Base-by-base conservation (phyloP, 164 flowering plant genomes). In the Vitis amurensis region DNA sequence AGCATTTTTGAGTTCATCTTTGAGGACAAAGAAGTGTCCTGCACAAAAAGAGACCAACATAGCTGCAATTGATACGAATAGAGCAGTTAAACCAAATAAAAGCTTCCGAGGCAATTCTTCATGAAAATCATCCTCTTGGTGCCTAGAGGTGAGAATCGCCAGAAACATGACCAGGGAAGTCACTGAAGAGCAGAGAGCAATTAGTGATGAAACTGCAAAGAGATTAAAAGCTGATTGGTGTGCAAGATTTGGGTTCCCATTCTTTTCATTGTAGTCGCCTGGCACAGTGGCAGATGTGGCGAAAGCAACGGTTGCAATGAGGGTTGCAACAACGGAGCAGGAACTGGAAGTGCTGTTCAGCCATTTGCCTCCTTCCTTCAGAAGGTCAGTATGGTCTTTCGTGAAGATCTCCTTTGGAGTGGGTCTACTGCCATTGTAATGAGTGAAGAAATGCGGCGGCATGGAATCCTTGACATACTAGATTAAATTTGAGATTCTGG, bases 301-400 rank as follows among this genome's bases (percentile, higher is more conserved):
- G 13, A 71, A 78, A n/a, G 81, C 78, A 1, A 78, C 78, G 0
- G 81, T 61, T 2, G 78, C 81, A 14, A 78, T 65, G 52, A 78
- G 78, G 3, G 76, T 76, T 3, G 76, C 78, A 1, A 75, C 71
- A 0, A 75, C 73, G 4, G 78, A 69, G 73, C 72, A 79, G 4
- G 76, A 75, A 9, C 73, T 64, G 0, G 82, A 66, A 10, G 77
- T 79, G 13, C 37, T 72, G 55, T 30, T 62, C 0, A 75, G 74
- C 83, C 83, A 73, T 59, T 76, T 16, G 6, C 63, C 23, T 8
- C 73, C 68, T 1, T 57, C 13, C 47, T 64, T 19, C 14, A 53
- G 17, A 1, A 75, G 59, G 0, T 48, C 55, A 15, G 17, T 14
- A 57, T 74, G 81, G 4, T 61, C 55, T 13, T 50, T 27, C 0